Base-by-base conservation (phyloP, 2,329 filamentous ascomycete genomes). In the Pyrenochaeta sp. region DNA sequence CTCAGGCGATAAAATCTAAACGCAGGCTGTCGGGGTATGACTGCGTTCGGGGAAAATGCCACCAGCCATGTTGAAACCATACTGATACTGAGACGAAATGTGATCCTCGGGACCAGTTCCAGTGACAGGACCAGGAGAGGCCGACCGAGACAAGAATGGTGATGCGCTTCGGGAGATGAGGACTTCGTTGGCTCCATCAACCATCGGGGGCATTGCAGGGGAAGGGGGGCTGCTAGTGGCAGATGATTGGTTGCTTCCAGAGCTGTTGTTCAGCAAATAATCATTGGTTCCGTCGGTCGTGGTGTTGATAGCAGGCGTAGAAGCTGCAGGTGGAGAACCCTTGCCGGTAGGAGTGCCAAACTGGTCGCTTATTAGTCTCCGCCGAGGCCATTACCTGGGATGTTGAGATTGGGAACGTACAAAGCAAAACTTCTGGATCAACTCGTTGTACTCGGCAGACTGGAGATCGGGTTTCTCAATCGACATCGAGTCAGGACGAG, bases 381-480 rank as follows among this genome's bases (percentile, higher is more conserved):
- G 63, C 58, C 59, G 61, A 67, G 59, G 59, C 64, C 58, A 56
- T 58, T 58, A 61, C 53, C 51, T 52, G 53, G 60, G 53, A 57
- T 59, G 68, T 60, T 64, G 61, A 67, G 57, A 67, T 67, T 63
- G 61, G 64, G 81, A 81, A 96, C 93, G 85, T 93, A 96, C 93
- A 84, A 97, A 99, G 82, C 94, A 99, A 81, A 96, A 99, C 79
- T 96, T 96, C 79, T 96, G 92, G 73, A 99, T 88, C 56, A 99
- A 83, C 75, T 99, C 94, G 75, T 95, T 90, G 72, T 99, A 97
- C 48, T 93, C 92, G 48, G 90, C 86, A 54, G 91, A 95, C 48
- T 92, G 84, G 56, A 96, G 86, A 64, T 83, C 80, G 30, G 86
- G 85, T 65, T 87, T 84, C 63, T 82, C 81, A 26, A 80, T 77